Percentiles rank a stretch among this genome's conserved stretches.
These are phyloP conservation scores for Helichrysum umbraculigerum DNA, from an alignment of 129 eudicot genomes.

Conservation along the genomic window DNA sequence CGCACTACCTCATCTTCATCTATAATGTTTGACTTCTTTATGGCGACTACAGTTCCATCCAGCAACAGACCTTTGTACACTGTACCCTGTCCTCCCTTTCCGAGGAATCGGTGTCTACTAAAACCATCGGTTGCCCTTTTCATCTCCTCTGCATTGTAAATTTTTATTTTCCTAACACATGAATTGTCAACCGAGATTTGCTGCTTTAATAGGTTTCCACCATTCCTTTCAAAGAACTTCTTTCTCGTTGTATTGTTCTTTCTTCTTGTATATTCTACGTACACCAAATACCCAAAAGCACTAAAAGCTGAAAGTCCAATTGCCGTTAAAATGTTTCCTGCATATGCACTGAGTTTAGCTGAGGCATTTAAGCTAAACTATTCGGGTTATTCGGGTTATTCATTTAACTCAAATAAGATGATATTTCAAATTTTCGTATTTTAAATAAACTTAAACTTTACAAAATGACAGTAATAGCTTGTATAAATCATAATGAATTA, in stretches of 20 bases:
- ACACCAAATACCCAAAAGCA: constrained; percentile 15
- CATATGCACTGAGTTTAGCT: too few species aligned
- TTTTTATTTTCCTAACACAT: constrained; percentile 14
- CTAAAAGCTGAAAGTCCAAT: constrained; percentile 20
- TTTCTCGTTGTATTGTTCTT: constrained; percentile 15
- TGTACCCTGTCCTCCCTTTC: constrained; percentile 45
- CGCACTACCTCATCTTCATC: constrained; percentile 21
- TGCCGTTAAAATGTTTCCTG: not conserved
- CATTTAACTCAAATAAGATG: too few species aligned
- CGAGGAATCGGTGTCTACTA: constrained; percentile 32
- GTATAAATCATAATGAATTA: too few species aligned
- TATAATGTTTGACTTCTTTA: constrained; percentile 27
- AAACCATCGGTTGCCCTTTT: constrained; percentile 36
- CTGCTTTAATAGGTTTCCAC: constrained; percentile 32
- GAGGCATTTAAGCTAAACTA: too few species aligned
- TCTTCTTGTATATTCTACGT: not conserved
- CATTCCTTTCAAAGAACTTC: constrained; percentile 31
- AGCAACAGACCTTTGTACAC: constrained; percentile 37
- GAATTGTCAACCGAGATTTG: constrained; percentile 8
- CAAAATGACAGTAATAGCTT: too few species aligned
- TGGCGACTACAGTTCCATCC: constrained; percentile 38
- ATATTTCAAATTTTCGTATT: too few species aligned
- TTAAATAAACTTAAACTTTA: too few species aligned
- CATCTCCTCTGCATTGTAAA: constrained; percentile 22
- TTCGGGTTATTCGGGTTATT: too few species aligned